These are phyloP conservation scores for Colletotrichum musae DNA, from an alignment of 2,329 filamentous ascomycete genomes.

Conservation along the genomic window DNA sequence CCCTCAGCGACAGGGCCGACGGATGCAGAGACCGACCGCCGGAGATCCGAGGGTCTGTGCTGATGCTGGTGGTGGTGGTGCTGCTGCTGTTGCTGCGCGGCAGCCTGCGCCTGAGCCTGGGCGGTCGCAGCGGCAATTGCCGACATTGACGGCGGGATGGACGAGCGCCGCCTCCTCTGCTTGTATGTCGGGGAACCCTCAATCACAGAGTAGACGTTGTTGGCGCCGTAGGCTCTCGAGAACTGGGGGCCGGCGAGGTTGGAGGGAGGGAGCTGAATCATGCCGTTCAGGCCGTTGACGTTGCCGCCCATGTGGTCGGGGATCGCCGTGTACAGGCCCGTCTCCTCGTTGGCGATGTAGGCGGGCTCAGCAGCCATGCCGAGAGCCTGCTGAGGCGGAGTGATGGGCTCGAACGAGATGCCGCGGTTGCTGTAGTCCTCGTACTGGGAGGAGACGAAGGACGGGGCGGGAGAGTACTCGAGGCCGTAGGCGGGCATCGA, in stretches of 20 bases:
- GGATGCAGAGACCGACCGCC: constrained; percentile 90
- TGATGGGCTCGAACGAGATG: constrained; percentile 96
- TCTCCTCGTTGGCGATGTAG: constrained; percentile 98
- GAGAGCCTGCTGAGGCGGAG: constrained; percentile 91
- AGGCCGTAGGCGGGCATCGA: constrained; percentile 98
- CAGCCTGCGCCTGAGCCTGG: constrained; percentile 66
- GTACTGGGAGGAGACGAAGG: constrained; percentile 98
- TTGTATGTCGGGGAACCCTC: constrained; percentile 99
- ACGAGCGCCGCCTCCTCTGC: constrained; percentile 93
- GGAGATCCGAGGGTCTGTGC: constrained; percentile 90
- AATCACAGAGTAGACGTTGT: constrained; percentile 94
- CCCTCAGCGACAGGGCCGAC: constrained; percentile 86
- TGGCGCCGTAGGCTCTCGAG: constrained; percentile 77
- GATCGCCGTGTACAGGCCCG: constrained; percentile 94
- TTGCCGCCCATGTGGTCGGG: constrained; percentile 85
- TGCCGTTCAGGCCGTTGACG: constrained; percentile 83
- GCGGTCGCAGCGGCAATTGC: constrained; percentile 77
- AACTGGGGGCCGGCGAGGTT: constrained; percentile 87
- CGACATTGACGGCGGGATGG: constrained; percentile 84
- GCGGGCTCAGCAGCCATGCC: constrained; percentile 89
- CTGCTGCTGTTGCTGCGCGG: constrained; percentile 32
- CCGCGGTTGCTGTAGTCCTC: constrained; percentile 98
- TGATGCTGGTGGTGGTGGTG: constrained; percentile 33
- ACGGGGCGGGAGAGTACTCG: constrained; percentile 97
- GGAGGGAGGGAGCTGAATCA: constrained; percentile 91